Percentiles rank a stretch among this genome's conserved stretches.
These are phyloP conservation scores for Myriosclerotinia duriaeana DNA, from an alignment of 2,329 filamentous ascomycete genomes.

Conservation along the genomic window DNA sequence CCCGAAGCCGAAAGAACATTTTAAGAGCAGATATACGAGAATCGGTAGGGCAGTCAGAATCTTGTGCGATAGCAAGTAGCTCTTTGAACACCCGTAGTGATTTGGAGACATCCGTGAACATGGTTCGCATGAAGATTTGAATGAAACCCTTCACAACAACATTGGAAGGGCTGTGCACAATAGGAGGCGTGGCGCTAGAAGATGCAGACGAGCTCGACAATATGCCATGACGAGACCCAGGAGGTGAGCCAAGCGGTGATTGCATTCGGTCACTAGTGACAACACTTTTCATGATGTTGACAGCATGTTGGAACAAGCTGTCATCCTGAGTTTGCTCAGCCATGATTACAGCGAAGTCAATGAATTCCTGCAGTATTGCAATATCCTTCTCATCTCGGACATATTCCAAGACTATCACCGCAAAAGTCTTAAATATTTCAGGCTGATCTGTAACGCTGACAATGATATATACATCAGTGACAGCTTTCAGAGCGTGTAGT, in stretches of 20 bases:
- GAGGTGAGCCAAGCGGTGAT: slow-evolving; percentile 44
- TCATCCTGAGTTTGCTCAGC: slow-evolving; percentile 56
- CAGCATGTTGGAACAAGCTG: slow-evolving; percentile 58
- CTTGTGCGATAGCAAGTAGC: slow-evolving; percentile 63
- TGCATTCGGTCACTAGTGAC: slow-evolving; percentile 49
- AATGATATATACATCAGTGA: slow-evolving; percentile 52
- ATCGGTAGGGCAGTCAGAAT: slow-evolving; percentile 60
- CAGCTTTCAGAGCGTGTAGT: slow-evolving; percentile 58
- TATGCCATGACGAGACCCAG: slow-evolving; percentile 34
- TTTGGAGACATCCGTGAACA: slow-evolving; percentile 66
- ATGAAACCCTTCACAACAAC: slow-evolving; percentile 71
- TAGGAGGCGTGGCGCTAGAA: slow-evolving; percentile 24
- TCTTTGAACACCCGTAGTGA: slow-evolving; percentile 61
- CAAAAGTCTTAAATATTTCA: slow-evolving; percentile 57
- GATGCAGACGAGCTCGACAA: slow-evolving; percentile 28
- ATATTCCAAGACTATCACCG: slow-evolving; percentile 59
- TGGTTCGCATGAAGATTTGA: slow-evolving; percentile 71
- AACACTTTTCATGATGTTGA: slow-evolving; percentile 53
- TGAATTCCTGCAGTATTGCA: slow-evolving; percentile 61
- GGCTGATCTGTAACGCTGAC: slow-evolving; percentile 53
- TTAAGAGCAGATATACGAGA: slow-evolving; percentile 74
- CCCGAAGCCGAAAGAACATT: slow-evolving; percentile 76
- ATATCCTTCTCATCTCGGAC: slow-evolving; percentile 64
- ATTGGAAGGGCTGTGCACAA: slow-evolving; percentile 59
- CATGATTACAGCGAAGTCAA: slow-evolving; percentile 64